These are phyloP conservation scores for Ceratocystis huliohia DNA, from an alignment of 2,329 filamentous ascomycete genomes.

Conservation along the genomic window DNA sequence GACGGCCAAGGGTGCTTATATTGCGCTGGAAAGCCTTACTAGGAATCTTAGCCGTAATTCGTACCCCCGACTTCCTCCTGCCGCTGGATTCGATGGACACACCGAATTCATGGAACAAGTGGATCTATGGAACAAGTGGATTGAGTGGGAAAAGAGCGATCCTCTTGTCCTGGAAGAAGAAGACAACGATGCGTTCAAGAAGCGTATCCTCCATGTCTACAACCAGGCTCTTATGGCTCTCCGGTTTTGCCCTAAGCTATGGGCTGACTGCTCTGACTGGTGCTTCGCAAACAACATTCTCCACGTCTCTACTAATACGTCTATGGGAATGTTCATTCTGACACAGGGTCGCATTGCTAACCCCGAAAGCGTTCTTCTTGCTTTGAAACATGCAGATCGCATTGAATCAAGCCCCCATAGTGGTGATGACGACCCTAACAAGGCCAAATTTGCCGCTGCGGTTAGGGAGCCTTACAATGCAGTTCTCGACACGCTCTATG, in stretches of 20 bases:
- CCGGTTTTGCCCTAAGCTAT: slow-evolving; percentile 89
- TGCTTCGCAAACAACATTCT: slow-evolving; percentile 64
- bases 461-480: slow-evolving; percentile 75
- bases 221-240: slow-evolving; percentile 88
- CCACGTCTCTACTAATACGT: slow-evolving; percentile 34
- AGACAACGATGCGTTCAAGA: slow-evolving; percentile 59
- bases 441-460: slow-evolving; percentile 62
- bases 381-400: slow-evolving; percentile 78
- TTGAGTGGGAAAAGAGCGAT: slow-evolving; percentile 89
- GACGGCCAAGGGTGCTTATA: slow-evolving; percentile 84
- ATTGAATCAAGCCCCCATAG: slow-evolving; percentile 66
- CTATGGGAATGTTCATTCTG: slow-evolving; percentile 60
- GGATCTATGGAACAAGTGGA: slow-evolving; percentile 84
- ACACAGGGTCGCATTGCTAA: slow-evolving; percentile 76
- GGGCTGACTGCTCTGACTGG: slow-evolving; percentile 90
- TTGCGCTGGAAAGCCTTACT: slow-evolving; percentile 79
- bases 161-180: slow-evolving; percentile 76
- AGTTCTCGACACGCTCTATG: slow-evolving; percentile 77
- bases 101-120: slow-evolving; percentile 75
- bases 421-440: slow-evolving; percentile 62
- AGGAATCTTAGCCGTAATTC: slow-evolving; percentile 63
- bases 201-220: slow-evolving; percentile 78
- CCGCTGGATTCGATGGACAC: slow-evolving; percentile 74
- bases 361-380: slow-evolving; percentile 81
- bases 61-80: slow-evolving; percentile 68